Base-by-base conservation (phyloP, 352 stramenopile species). In the Phytophthora niederhauseri region DNA sequence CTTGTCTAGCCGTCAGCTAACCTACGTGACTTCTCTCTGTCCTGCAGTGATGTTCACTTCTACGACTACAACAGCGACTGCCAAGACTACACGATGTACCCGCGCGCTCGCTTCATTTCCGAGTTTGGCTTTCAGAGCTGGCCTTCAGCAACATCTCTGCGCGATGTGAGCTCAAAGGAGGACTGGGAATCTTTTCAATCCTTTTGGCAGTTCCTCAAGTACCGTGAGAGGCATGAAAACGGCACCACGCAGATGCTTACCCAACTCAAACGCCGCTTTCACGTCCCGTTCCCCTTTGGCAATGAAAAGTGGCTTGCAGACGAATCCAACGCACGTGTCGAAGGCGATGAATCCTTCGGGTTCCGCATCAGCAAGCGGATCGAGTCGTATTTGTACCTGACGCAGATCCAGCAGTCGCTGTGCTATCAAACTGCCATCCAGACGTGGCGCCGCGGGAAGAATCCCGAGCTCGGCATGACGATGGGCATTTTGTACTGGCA, bases 401-500 rank as follows among this genome's bases (percentile, higher is more conserved):
- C 84, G 34, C 87, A 95, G 57, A 74, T 95, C 12, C 85, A 93
- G 72, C 87, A 95, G 64, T 77, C 77, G 0, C 55, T 94, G 28
- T 95, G 87, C 68, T 95, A 95, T 62, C 72, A 90, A 66, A 91
- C 84, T 6, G 87, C 86, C 8, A 92, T 94, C 55, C 66, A 76
- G 6, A 86, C 78, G 12, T 95, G 87, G 87, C 76, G 87, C 7
- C 85, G 82, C 8, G 82, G 83, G 9, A 90, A 90, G 57, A 82
- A 82, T 41, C 48, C 49, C 22, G 57, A 75, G 2, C 55, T 85
- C 3, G 84, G 82, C 2, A 79, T 77, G 64, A 91, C 83, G 6
- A 93, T 92, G 84, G 89, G 89, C 8, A 88, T 94, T 50, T 75
- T 96, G 63, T 94, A 97, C 66, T 97, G 89, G 89, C 89, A 97